These are phyloP conservation scores for Crithidia expoeki DNA, from an alignment of 208 protist species.

Conservation along the genomic window DNA sequence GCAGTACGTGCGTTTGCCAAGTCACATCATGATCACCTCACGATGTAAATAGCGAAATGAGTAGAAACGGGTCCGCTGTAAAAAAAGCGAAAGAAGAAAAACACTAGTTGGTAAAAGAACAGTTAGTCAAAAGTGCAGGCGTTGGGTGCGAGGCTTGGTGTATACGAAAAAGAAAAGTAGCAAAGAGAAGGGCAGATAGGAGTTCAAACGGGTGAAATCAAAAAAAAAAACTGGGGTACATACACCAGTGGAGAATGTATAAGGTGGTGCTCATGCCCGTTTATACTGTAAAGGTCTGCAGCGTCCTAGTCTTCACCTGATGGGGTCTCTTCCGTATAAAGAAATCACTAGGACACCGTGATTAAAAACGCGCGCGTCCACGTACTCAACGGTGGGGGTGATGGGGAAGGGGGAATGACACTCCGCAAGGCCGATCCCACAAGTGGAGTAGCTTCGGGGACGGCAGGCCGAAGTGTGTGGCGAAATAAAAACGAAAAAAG, in stretches of 20 bases:
- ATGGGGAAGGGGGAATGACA: slow-evolving; percentile 1
- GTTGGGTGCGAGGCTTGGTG: too few species aligned
- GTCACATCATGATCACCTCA: background rate
- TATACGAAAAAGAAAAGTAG: too few species aligned
- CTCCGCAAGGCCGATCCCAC: background rate
- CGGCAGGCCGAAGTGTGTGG: too few species aligned
- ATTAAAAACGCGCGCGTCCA: background rate
- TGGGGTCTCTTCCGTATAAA: background rate
- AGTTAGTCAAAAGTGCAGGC: too few species aligned
- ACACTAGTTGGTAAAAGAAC: too few species aligned
- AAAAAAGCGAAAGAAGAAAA: background rate
- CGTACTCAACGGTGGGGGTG: background rate
- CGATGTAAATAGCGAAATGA: too few species aligned
- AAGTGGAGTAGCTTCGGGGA: background rate
- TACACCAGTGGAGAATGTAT: background rate
- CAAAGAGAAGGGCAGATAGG: too few species aligned
- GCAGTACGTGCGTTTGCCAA: background rate
- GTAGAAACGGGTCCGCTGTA: too few species aligned
- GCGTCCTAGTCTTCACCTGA: background rate
- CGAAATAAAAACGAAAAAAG: background rate
- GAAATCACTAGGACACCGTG: background rate
- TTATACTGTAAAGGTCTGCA: background rate
- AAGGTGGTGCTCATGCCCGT: background rate
- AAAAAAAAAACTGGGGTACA: background rate
- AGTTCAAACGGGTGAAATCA: too few species aligned